Evolutionary conservation across 495 filamentous ascomycete species (phyloP).

Genomic region (Penicillium daleae): DNA sequence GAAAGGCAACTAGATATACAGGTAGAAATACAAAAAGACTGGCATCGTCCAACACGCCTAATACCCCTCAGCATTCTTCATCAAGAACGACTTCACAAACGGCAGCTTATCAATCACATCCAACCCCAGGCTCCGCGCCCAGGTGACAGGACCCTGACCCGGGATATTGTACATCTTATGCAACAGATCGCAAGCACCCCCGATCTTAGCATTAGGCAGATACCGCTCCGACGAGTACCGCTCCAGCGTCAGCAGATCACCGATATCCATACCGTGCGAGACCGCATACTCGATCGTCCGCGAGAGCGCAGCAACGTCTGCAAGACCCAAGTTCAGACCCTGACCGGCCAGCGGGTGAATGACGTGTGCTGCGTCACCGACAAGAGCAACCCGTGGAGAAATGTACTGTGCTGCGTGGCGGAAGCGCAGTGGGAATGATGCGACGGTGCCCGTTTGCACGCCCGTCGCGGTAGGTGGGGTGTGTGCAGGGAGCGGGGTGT

Average conservation of each 20-base stretch:
- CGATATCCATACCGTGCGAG: constrained; percentile 82
- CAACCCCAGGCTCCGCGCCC: constrained; percentile 75
- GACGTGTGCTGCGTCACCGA: constrained; percentile 94
- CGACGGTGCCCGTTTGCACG: constrained; percentile 80
- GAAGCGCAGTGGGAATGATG: constrained; percentile 88
- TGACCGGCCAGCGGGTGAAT: constrained; percentile 94
- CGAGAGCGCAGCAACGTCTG: constrained; percentile 77
- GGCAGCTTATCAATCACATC: constrained; percentile 75
- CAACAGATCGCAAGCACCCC: constrained; percentile 90
- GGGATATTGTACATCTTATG: constrained; percentile 85
- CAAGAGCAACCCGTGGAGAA: constrained; percentile 80
- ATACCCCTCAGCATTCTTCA: constrained; percentile 82
- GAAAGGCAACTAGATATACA: constrained; percentile 24
- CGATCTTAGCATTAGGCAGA: constrained; percentile 77
- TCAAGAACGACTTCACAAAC: constrained; percentile 81
- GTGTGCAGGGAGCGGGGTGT: constrained; percentile 56
- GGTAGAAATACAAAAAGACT: constrained; percentile 16
- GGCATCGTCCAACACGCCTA: constrained; percentile 9
- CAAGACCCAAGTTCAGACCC: constrained; percentile 91
- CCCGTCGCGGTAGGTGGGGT: constrained; percentile 62
- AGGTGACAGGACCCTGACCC: constrained; percentile 73
- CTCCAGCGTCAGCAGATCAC: constrained; percentile 72
- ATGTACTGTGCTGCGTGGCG: constrained; percentile 92
- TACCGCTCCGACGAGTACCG: constrained; percentile 79
- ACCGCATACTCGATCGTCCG: constrained; percentile 76